Base-by-base conservation (phyloP, 2,329 filamentous ascomycete genomes). In the Verticillium nubilum region DNA sequence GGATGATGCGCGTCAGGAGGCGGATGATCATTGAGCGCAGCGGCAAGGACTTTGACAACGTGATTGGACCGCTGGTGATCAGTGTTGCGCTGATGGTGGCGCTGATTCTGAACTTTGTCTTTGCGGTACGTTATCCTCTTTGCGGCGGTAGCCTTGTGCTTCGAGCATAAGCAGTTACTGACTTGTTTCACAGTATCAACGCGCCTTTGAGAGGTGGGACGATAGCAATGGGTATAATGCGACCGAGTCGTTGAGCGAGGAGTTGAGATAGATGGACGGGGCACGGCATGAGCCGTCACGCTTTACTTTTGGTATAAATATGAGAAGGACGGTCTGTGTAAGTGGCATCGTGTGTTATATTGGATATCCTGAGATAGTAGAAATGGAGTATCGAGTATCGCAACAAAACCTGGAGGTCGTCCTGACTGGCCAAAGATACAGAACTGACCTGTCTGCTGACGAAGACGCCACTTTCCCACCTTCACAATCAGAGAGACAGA, bases 1-100 rank as follows among this genome's bases (percentile, higher is more conserved):
- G 80, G 61, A 90, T 96, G 79, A 89, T 96, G 69, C 86, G 88
- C 68, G 85, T 83, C 70, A 82, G 95, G 33, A 83, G 88, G 61
- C 82, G 79, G 58, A 86, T 98, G 81, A 99, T 99, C 69, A 74
- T 89, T 42, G 86, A 91, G 72, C 81, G 95, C 64, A 97, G 92
- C 69, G 92, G 92, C 10, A 94, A 89, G 73, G 93, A 98, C 67
- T 96, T 99, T 73, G 94, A 99, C 73, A 95, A 92, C 67, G 78
- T 94, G 68, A 74, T 91, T 61, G 95, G 95, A 0, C 95, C 95
- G 1, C 75, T 97, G 59, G 81, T 96, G 9, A 88, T 98, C 52
- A 95, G 91, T 68, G 74, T 89, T 37, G 90, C 92, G 3, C 73
- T 99, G 70, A 88, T 91, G 63, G 69, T 88, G 56, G 92, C 93